Conservation (phyloP, 2,329 filamentous ascomycete genomes). For the Penicillium sp. region DNA sequence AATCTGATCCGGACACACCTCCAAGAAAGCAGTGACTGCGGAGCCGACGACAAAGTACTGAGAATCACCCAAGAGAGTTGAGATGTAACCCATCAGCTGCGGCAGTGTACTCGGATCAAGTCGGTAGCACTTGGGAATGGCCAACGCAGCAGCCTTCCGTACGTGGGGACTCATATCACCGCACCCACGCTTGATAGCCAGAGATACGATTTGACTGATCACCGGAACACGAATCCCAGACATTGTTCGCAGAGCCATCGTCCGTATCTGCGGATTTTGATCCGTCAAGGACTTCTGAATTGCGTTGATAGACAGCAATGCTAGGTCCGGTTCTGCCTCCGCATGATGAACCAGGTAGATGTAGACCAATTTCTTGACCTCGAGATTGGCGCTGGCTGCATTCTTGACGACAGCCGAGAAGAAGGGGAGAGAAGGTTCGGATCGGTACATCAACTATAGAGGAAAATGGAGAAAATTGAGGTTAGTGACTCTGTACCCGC, state of each 20-base stretch:
- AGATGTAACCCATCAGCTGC: conserved; percentile 78
- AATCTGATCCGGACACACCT: conserved; percentile 81
- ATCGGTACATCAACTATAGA: conserved; percentile 85
- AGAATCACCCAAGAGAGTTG: conserved; percentile 76
- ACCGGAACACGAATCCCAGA: conserved; percentile 94
- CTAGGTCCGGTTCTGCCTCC: conserved; percentile 91
- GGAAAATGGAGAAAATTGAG: conserved; percentile 7
- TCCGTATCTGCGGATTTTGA: conserved; percentile 81
- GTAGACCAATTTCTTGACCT: conserved; percentile 97
- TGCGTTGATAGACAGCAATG: conserved; percentile 94
- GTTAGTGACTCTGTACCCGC: conserved; percentile 15
- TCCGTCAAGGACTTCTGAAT: conserved; percentile 98
- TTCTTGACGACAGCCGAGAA: conserved; percentile 99
- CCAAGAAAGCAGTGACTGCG: conserved; percentile 82
- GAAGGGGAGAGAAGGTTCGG: conserved; percentile 82
- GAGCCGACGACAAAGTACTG: conserved; percentile 97
- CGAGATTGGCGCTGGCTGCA: conserved; percentile 86
- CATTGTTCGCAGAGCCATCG: conserved; percentile 93
- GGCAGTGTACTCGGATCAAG: conserved; percentile 82
- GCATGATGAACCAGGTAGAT: conserved; percentile 97
- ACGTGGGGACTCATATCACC: conserved; percentile 95
- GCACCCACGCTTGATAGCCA: conserved; percentile 91
- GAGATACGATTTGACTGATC: conserved; percentile 93
- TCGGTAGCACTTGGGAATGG: conserved; percentile 93
- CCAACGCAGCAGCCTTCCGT: conserved; percentile 84